Evolutionary conservation across 2,329 filamentous ascomycete species (phyloP).

Genomic region (Fusarium odoratissimum): DNA sequence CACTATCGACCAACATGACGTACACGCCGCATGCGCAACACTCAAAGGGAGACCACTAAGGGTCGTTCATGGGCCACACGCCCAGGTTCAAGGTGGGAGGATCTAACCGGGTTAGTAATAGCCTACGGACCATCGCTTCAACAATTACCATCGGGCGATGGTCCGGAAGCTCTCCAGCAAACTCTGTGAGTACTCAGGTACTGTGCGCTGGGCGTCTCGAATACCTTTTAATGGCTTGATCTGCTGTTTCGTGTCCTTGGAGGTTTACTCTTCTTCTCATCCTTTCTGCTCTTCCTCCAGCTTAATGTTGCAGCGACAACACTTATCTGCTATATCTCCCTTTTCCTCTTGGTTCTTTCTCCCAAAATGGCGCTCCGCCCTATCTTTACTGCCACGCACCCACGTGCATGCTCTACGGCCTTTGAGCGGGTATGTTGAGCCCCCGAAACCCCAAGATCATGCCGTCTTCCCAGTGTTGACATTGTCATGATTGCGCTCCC

Average conservation of each 20-base stretch:
- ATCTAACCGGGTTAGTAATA: constrained; percentile 31
- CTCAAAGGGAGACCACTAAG: constrained; percentile 41
- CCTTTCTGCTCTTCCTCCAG: constrained; percentile 22
- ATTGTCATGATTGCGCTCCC: background rate
- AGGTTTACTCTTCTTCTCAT: constrained; percentile 29
- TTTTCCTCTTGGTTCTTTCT: constrained; percentile 46
- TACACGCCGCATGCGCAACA: constrained; percentile 41
- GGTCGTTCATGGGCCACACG: constrained; percentile 35
- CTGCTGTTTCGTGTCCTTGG: constrained; percentile 16
- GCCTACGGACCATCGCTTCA: constrained; percentile 45
- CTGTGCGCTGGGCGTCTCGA: constrained; percentile 8
- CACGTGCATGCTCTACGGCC: constrained; percentile 93
- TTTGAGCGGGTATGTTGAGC: constrained; percentile 83
- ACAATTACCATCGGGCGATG: constrained; percentile 43
- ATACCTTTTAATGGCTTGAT: constrained; percentile 36
- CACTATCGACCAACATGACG: constrained; percentile 42
- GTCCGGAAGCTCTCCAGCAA: constrained; percentile 41
- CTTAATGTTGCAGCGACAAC: constrained; percentile 45
- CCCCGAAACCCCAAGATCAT: background rate
- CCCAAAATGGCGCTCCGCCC: constrained; percentile 72
- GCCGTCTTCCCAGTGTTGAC: background rate
- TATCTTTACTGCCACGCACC: constrained; percentile 94
- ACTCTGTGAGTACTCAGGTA: constrained; percentile 26
- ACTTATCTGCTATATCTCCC: constrained; percentile 45
- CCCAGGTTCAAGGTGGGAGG: constrained; percentile 40